Evolutionary conservation across 495 filamentous ascomycete species (phyloP).

Genomic region (Cercophora sp.): DNA sequence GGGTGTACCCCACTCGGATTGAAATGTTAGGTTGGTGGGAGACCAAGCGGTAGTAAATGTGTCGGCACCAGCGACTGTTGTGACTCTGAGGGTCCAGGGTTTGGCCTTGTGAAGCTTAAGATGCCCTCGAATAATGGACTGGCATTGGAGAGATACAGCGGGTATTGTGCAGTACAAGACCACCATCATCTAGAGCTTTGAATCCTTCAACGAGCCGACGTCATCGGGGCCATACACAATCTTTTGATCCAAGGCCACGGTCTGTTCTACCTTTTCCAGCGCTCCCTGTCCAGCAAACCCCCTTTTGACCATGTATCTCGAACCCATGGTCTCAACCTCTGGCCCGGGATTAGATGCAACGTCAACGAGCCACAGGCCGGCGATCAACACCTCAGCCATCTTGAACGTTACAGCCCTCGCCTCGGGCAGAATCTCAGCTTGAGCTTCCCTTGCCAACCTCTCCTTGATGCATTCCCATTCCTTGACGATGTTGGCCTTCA

Average conservation of each 20-base stretch:
- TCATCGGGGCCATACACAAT: not conserved
- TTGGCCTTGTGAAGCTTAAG: too few species aligned
- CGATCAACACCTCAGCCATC: slow-evolving; percentile 34
- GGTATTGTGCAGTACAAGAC: too few species aligned
- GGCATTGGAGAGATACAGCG: too few species aligned
- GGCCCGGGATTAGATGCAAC: slow-evolving; percentile 16
- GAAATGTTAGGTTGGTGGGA: too few species aligned
- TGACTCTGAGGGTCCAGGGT: too few species aligned
- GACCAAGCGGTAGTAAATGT: too few species aligned
- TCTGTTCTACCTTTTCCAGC: slow-evolving; percentile 17
- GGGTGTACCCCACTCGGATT: too few species aligned
- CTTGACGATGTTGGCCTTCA: not conserved
- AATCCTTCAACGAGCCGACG: too few species aligned
- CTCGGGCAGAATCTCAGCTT: slow-evolving; percentile 28
- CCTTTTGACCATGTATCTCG: slow-evolving; percentile 26
- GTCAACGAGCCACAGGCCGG: slow-evolving; percentile 31
- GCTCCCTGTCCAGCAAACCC: slow-evolving; percentile 15
- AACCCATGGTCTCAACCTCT: slow-evolving; percentile 27
- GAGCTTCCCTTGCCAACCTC: slow-evolving; percentile 13
- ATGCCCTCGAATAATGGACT: too few species aligned
- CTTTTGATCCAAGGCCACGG: slow-evolving; percentile 5
- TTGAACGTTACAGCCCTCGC: slow-evolving; percentile 30
- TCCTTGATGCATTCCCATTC: slow-evolving; percentile 24
- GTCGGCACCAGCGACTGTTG: too few species aligned
- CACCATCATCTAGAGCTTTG: too few species aligned